These are phyloP conservation scores for Kurtzmaniella quercitrusa DNA, from an alignment of 1,139 yeast species.

Conservation along the genomic window DNA sequence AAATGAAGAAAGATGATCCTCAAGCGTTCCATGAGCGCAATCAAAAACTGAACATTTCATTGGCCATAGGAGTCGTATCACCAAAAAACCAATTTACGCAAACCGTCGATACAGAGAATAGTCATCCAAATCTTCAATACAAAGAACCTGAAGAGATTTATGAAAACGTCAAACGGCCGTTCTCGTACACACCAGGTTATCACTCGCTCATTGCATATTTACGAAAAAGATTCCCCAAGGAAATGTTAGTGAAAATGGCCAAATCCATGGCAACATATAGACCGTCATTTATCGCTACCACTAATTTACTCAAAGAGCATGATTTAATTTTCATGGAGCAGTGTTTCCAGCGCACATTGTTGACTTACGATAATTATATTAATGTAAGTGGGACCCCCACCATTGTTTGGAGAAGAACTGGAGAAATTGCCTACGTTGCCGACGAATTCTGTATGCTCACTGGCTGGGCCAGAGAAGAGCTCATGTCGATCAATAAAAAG, in stretches of 20 bases:
- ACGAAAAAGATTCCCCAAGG: slow-evolving; percentile 63
- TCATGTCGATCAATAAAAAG: slow-evolving; percentile 43
- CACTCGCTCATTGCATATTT: slow-evolving; percentile 77
- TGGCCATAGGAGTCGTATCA: slow-evolving; percentile 48
- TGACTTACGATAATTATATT: slow-evolving; percentile 85
- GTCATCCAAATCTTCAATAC: slow-evolving; percentile 27
- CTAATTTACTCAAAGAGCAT: slow-evolving; percentile 81
- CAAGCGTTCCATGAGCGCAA: slow-evolving; percentile 37
- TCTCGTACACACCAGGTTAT: slow-evolving; percentile 86
- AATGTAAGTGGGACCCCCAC: slow-evolving; percentile 90
- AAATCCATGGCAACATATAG: slow-evolving; percentile 85
- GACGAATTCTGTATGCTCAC: slow-evolving; percentile 86
- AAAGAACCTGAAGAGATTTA: slow-evolving; percentile 80
- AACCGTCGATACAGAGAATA: slow-evolving; percentile 17
- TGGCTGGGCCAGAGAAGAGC: slow-evolving; percentile 77
- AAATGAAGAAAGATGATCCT: slow-evolving; percentile 39
- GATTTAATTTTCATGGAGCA: slow-evolving; percentile 95
- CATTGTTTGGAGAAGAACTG: slow-evolving; percentile 91
- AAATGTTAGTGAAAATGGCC: slow-evolving; percentile 76
- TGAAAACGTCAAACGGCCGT: slow-evolving; percentile 68
- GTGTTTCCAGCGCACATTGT: slow-evolving; percentile 85
- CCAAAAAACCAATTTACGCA: slow-evolving; percentile 30
- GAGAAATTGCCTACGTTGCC: slow-evolving; percentile 92
- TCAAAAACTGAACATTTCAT: slow-evolving; percentile 46
- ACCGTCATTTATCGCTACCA: slow-evolving; percentile 90